Evolutionary conservation across 2,329 filamentous ascomycete species (phyloP).

Genomic region (Biscogniauxia marginata): DNA sequence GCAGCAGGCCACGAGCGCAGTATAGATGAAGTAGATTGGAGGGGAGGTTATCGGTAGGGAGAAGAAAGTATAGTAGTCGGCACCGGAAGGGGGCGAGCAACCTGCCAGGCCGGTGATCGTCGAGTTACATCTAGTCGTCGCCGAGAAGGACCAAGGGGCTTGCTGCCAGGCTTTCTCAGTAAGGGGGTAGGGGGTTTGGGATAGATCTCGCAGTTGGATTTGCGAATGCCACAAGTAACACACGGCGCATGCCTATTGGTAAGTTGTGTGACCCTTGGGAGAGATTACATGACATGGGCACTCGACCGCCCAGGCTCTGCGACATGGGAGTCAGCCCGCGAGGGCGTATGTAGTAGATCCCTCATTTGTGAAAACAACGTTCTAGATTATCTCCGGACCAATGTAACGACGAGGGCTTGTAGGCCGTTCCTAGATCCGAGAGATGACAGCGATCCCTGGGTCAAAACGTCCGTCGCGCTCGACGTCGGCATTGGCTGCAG

Average conservation of each 20-base stretch:
- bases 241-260: constrained; percentile 18
- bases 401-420: constrained; percentile 18
- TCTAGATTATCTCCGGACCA: not conserved
- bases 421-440: not conserved
- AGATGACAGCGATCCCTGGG: constrained; percentile 8
- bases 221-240: not conserved
- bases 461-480: constrained; percentile 13
- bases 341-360: constrained; percentile 5
- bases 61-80: not conserved
- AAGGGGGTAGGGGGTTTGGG: not conserved
- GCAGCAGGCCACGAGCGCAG: not conserved
- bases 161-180: not conserved
- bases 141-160: not conserved
- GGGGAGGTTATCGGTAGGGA: not conserved
- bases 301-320: constrained; percentile 5
- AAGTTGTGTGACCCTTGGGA: constrained; percentile 17
- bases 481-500: constrained; percentile 19
- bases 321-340: constrained; percentile 3
- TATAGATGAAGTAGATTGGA: not conserved
- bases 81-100: not conserved
- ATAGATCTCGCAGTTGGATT: not conserved
- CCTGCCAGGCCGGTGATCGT: not conserved
- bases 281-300: constrained; percentile 12
- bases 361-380: constrained; percentile 12
- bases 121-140: not conserved